phyloP scores from a whole-genome alignment of 75 land plant species.

The Chamaecyparis obtusa region DNA sequence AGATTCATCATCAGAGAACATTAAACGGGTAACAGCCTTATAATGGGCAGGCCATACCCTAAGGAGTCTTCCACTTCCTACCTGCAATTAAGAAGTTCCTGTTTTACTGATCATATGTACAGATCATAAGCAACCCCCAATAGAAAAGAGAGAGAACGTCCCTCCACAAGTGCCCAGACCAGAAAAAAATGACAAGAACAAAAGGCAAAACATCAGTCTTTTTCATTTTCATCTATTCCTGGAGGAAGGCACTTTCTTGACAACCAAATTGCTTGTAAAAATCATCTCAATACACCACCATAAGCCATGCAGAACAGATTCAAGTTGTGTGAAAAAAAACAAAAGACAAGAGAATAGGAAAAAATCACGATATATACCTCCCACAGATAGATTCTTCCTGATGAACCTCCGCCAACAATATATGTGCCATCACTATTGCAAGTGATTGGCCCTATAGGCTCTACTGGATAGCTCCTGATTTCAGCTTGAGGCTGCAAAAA shows the following conservation, averaged over 20 bases:
- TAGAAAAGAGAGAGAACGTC: neutral
- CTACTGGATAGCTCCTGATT: constrained; percentile 82
- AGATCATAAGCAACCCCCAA: neutral
- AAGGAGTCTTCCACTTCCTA: constrained; percentile 69
- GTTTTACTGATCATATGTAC: neutral
- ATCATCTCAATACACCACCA: neutral
- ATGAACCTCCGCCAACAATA: constrained; percentile 72
- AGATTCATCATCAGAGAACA: constrained; percentile 76
- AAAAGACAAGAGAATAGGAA: neutral
- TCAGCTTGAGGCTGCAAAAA: constrained; percentile 61
- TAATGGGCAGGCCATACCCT: constrained; percentile 86
- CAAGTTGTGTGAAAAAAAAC: neutral
- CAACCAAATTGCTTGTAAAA: neutral
- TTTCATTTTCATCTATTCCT: neutral
- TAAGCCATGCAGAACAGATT: neutral
- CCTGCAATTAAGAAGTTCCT: constrained; percentile 30
- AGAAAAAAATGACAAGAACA: neutral
- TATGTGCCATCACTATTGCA: constrained; percentile 74
- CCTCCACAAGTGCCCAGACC: neutral
- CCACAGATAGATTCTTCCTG: constrained; percentile 86
- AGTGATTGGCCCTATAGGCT: constrained; percentile 73
- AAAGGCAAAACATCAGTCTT: neutral
- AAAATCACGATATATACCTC: constrained; percentile 46
- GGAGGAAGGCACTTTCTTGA: neutral
- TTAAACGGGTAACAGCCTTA: constrained; percentile 68